These are phyloP conservation scores for Ilex paraguariensis DNA, from an alignment of 305 asterid species.

Conservation along the genomic window DNA sequence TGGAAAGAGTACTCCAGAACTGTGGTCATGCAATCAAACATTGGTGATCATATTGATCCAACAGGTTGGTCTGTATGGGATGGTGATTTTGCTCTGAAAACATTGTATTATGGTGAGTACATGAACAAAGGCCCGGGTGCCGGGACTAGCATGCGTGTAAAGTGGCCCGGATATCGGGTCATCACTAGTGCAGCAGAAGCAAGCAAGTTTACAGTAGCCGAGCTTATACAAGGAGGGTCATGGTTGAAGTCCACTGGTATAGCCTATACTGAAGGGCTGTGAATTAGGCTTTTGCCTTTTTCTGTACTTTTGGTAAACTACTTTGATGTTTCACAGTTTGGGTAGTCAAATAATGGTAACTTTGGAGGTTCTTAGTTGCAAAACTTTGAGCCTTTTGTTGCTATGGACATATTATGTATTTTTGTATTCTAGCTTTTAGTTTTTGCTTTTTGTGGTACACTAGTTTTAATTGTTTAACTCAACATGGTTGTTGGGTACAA, in stretches of 20 bases:
- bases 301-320: no score
- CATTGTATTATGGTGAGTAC: constrained; percentile 57
- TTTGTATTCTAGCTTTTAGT: no score
- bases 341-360: no score
- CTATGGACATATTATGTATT: no score
- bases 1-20: constrained; percentile 60
- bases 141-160: constrained; percentile 40
- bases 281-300: not conserved
- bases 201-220: constrained; percentile 40
- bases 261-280: constrained; percentile 31
- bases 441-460: no score
- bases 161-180: constrained; percentile 55
- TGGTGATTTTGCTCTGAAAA: constrained; percentile 32
- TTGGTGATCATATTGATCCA: constrained; percentile 44
- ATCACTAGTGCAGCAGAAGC: constrained; percentile 38
- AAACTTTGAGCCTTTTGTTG: no score
- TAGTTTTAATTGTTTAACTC: no score
- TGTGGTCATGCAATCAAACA: constrained; percentile 52
- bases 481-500: no score
- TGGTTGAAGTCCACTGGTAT: constrained; percentile 71
- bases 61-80: constrained; percentile 64
- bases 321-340: no score
- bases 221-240: constrained; percentile 40
- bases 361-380: no score
- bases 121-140: constrained; percentile 69